Evolutionary conservation across 768 basidiomycete species (phyloP).

Genomic region (Pulveroboletus sp.): DNA sequence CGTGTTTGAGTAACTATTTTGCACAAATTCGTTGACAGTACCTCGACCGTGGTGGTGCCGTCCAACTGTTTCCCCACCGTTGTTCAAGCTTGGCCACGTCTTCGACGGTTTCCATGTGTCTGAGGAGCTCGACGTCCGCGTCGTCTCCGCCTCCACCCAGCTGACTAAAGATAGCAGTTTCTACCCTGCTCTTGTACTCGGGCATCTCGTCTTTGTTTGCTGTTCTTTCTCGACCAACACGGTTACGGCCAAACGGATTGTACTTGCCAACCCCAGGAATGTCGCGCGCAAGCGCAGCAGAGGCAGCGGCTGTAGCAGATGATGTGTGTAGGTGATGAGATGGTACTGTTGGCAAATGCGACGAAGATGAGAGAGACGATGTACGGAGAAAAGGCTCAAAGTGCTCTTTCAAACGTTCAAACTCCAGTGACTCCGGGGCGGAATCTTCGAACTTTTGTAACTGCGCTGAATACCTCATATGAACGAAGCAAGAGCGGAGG

Average conservation of each 20-base stretch:
- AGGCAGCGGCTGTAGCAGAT: conserved; percentile 85
- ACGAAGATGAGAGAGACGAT: conserved; percentile 68
- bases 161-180: conserved; percentile 51
- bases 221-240: conserved; percentile 54
- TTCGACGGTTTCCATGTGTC: conserved; percentile 52
- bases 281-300: conserved; percentile 83
- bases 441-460: conserved; percentile 87
- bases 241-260: conserved; percentile 51
- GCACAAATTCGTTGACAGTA: conserved; percentile 24
- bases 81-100: conserved; percentile 72
- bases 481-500: not conserved
- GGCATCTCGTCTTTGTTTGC: conserved; percentile 72
- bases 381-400: conserved; percentile 93
- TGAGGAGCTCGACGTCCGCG: conserved; percentile 66
- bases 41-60: conserved; percentile 57
- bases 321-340: conserved; percentile 74
- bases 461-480: conserved; percentile 53
- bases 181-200: conserved; percentile 69
- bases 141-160: conserved; percentile 59
- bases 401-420: conserved; percentile 93
- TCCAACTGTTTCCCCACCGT: conserved; percentile 81
- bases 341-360: conserved; percentile 43
- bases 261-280: conserved; percentile 79
- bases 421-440: conserved; percentile 79
- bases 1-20: not conserved